phyloP scores from a whole-genome alignment of 2,329 filamentous ascomycete genomes.

The Microthyrium microscopicum region DNA sequence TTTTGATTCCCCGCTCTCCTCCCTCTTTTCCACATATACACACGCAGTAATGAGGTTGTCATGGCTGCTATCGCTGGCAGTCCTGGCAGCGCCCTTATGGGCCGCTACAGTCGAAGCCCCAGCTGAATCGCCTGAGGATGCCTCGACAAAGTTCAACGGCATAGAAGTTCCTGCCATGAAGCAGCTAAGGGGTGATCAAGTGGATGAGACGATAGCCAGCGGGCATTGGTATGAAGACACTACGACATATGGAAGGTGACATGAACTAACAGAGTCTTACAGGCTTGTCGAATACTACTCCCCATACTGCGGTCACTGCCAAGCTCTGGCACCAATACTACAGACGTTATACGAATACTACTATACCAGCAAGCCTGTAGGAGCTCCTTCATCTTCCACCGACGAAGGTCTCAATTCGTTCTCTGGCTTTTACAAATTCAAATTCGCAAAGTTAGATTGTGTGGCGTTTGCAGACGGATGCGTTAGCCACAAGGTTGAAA shows the following conservation, averaged over 20 bases:
- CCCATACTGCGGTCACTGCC: slow-evolving; percentile 51
- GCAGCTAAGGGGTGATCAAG: slow-evolving; percentile 41
- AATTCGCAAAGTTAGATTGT: slow-evolving; percentile 77
- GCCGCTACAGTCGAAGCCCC: slow-evolving; percentile 1
- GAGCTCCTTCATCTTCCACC: slow-evolving; percentile 17
- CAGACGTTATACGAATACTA: slow-evolving; percentile 95
- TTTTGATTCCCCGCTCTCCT: background rate
- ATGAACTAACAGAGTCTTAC: slow-evolving; percentile 14
- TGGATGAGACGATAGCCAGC: slow-evolving; percentile 41
- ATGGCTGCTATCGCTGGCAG: slow-evolving; percentile 4
- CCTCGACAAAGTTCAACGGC: slow-evolving; percentile 38
- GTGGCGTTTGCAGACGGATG: slow-evolving; percentile 69
- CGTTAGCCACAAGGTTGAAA: slow-evolving; percentile 44
- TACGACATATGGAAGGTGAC: background rate
- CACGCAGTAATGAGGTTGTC: slow-evolving; percentile 5
- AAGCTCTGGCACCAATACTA: slow-evolving; percentile 63
- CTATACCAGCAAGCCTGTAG: slow-evolving; percentile 45
- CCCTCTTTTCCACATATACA: background rate
- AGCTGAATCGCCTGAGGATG: background rate
- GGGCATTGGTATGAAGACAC: slow-evolving; percentile 45
- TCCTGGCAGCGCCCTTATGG: slow-evolving; percentile 4
- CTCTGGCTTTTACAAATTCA: slow-evolving; percentile 70
- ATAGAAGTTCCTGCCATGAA: slow-evolving; percentile 48
- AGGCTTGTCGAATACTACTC: slow-evolving; percentile 34
- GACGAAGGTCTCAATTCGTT: slow-evolving; percentile 44